Conservation (phyloP, 495 filamentous ascomycete species). For the Trichoderma asperelloides region DNA sequence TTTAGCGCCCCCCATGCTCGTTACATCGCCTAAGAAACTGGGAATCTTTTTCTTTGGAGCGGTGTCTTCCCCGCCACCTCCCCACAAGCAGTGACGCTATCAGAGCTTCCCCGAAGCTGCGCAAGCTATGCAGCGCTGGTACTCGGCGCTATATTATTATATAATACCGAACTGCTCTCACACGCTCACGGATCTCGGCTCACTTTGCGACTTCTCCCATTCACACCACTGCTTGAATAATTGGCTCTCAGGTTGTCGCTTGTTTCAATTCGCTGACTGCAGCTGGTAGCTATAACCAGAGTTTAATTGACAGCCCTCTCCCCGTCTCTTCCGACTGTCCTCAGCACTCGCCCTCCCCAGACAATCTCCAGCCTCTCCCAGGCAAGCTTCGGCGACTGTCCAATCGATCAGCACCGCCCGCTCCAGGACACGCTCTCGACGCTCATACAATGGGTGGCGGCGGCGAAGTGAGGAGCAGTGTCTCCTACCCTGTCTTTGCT, state of each 20-base stretch:
- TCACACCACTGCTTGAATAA: not conserved
- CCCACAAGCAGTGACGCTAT: not conserved
- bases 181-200: not conserved
- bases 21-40: not conserved
- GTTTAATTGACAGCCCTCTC: not conserved
- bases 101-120: conserved; percentile 3
- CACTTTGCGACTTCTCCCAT: not conserved
- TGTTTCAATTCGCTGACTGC: not conserved
- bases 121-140: not conserved
- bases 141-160: not conserved
- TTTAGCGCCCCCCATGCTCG: not conserved
- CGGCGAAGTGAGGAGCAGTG: conserved; percentile 24
- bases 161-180: not conserved
- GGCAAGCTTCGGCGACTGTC: not conserved
- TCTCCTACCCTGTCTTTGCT: conserved; percentile 38
- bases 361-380: not conserved
- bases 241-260: not conserved
- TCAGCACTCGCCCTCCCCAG: conserved; percentile 1
- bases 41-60: not conserved
- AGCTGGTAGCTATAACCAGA: not conserved
- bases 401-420: conserved; percentile 5
- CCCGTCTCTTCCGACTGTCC: not conserved
- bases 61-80: not conserved
- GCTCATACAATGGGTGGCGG: conserved; percentile 23
- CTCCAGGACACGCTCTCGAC: not conserved